Evolutionary conservation across 1,139 yeast genomes (phyloP).

Genomic region (Arxiozyma bovina): DNA sequence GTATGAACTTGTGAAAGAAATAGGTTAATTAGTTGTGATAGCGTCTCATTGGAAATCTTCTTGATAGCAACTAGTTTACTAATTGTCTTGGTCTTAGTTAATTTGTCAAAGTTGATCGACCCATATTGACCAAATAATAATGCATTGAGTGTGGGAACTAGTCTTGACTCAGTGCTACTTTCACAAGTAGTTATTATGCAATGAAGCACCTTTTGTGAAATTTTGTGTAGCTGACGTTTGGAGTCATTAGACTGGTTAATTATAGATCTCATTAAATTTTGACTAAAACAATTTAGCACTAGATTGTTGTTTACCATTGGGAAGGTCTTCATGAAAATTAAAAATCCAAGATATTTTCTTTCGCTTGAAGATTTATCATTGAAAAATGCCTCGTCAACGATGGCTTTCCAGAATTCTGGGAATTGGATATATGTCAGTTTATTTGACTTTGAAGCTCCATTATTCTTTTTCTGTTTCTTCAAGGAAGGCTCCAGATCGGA

Average conservation of each 20-base stretch:
- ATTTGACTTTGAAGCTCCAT: constrained; percentile 19
- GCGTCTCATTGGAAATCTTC: constrained; percentile 15
- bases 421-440: constrained; percentile 33
- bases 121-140: constrained; percentile 45
- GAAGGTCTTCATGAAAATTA: constrained; percentile 51
- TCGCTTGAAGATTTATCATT: constrained; percentile 72
- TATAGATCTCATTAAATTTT: constrained; percentile 63
- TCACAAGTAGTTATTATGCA: constrained; percentile 34
- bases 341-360: constrained; percentile 81
- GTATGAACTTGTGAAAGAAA: constrained; percentile 9
- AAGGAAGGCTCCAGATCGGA: constrained; percentile 27
- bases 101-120: constrained; percentile 64
- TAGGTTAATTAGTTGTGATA: constrained; percentile 25
- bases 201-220: constrained; percentile 47
- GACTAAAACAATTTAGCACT: constrained; percentile 46
- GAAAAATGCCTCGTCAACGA: constrained; percentile 74
- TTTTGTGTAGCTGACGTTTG: constrained; percentile 57
- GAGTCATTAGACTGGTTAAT: constrained; percentile 68
- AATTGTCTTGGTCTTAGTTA: constrained; percentile 66
- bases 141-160: constrained; percentile 41
- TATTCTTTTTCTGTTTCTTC: constrained; percentile 33
- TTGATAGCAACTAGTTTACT: constrained; percentile 39
- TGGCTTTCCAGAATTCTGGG: constrained; percentile 70
- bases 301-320: constrained; percentile 30
- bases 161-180: constrained; percentile 33